A percentile compares a stretch with the other conserved stretches of the same genome.
Conservation (phyloP, 2,329 filamentous ascomycete genomes). For the Zymoseptoria passerinii region DNA sequence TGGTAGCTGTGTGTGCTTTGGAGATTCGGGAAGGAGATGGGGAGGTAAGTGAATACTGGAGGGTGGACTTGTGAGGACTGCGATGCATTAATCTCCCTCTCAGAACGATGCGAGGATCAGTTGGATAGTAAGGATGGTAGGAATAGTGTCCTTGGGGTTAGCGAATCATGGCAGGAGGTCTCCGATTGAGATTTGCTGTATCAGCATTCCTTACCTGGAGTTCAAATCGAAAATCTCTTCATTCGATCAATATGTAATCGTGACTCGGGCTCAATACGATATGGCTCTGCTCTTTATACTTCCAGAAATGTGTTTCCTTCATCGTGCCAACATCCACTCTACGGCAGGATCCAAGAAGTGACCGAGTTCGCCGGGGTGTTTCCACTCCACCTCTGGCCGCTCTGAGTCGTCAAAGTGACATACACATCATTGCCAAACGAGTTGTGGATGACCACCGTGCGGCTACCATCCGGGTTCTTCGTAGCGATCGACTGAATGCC, state of each 20-base stretch:
- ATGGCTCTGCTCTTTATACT: neutral
- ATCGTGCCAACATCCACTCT: neutral
- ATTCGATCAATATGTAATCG: neutral
- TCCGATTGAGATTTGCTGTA: too few relatives aligned
- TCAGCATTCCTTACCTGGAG: too few relatives aligned
- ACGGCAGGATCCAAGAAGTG: constrained; percentile 14
- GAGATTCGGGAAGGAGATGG: neutral
- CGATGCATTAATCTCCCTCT: neutral
- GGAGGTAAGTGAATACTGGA: neutral
- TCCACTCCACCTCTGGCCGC: constrained; percentile 13
- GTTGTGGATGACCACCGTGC: constrained; percentile 13
- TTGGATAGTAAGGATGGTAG: too few relatives aligned
- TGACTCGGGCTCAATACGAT: neutral
- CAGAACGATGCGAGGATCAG: too few relatives aligned
- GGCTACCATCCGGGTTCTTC: constrained; percentile 13
- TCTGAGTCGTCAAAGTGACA: constrained; percentile 9
- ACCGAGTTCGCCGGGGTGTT: constrained; percentile 7
- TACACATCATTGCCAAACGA: constrained; percentile 7
- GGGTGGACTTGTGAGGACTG: neutral
- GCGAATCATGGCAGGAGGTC: too few relatives aligned
- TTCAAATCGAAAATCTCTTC: too few relatives aligned
- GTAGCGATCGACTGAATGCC: constrained; percentile 10
- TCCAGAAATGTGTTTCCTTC: neutral
- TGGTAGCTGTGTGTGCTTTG: neutral
- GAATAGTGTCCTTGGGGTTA: too few relatives aligned